Conservation (phyloP, 192 early-diverging fungal species). For the Entomortierella chlamydospora region DNA sequence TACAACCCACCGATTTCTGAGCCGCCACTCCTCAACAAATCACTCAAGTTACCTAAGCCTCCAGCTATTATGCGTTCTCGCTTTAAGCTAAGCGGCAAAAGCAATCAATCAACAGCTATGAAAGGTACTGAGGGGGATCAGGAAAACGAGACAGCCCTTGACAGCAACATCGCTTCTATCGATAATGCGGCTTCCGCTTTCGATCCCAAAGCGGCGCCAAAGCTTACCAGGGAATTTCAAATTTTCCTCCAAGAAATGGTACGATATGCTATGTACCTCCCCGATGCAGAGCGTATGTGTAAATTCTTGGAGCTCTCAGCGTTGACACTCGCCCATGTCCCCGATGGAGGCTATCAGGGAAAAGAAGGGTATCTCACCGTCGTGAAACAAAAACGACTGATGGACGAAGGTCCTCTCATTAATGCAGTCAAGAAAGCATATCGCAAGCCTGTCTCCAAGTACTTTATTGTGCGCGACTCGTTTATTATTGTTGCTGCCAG, state of each 20-base stretch:
- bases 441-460: slow-evolving; percentile 66
- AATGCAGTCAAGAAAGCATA: slow-evolving; percentile 48
- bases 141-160: not conserved
- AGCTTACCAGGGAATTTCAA: slow-evolving; percentile 38
- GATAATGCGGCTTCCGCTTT: slow-evolving; percentile 17
- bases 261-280: slow-evolving; percentile 46
- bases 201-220: slow-evolving; percentile 42
- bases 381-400: slow-evolving; percentile 55
- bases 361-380: slow-evolving; percentile 75
- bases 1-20: slow-evolving; percentile 49
- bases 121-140: not conserved
- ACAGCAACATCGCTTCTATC: not conserved
- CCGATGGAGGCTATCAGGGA: slow-evolving; percentile 63
- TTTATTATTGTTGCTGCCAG: slow-evolving; percentile 59
- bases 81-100: slow-evolving; percentile 14
- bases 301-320: slow-evolving; percentile 65
- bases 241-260: slow-evolving; percentile 55
- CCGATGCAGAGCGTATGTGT: slow-evolving; percentile 59
- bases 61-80: slow-evolving; percentile 41
- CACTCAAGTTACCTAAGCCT: slow-evolving; percentile 42
- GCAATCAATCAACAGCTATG: not conserved
- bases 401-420: slow-evolving; percentile 63
- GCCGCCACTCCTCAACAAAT: slow-evolving; percentile 12
- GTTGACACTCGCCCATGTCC: slow-evolving; percentile 50
- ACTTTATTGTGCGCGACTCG: slow-evolving; percentile 78